A percentile compares a stretch with the other conserved stretches of the same genome.
These are phyloP conservation scores for Pichia sp. DNA, from an alignment of 1,139 yeast species.

Conservation along the genomic window DNA sequence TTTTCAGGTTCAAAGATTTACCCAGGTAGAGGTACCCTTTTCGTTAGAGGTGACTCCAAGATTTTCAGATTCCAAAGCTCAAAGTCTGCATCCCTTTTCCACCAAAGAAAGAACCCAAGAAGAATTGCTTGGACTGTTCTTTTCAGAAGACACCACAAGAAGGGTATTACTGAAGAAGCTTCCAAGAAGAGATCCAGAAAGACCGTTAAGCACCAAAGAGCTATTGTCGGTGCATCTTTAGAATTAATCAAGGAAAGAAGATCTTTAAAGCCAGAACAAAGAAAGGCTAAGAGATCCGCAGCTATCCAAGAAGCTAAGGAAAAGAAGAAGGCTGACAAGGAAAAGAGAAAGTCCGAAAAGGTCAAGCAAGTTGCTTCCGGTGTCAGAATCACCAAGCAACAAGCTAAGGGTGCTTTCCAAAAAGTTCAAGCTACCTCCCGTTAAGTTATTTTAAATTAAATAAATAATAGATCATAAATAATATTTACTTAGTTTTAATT, in stretches of 20 bases:
- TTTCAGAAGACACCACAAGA: slow-evolving; percentile 99
- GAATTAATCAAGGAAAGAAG: slow-evolving; percentile 98
- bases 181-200: slow-evolving; percentile 96
- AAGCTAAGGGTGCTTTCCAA: slow-evolving; percentile 92
- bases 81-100: slow-evolving; percentile 96
- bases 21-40: slow-evolving; percentile 99
- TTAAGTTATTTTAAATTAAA: slow-evolving; percentile 34
- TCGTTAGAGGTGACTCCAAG: slow-evolving; percentile 99
- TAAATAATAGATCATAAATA: neutral
- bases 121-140: slow-evolving; percentile 99
- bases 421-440: slow-evolving; percentile 96
- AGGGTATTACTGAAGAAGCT: slow-evolving; percentile 98
- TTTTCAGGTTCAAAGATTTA: slow-evolving; percentile 99
- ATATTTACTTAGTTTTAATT: neutral
- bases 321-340: slow-evolving; percentile 89
- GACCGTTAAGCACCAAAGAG: slow-evolving; percentile 98
- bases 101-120: slow-evolving; percentile 99
- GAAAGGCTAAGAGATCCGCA: slow-evolving; percentile 95
- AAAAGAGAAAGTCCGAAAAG: slow-evolving; percentile 90
- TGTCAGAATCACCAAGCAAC: slow-evolving; percentile 70
- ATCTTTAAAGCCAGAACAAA: slow-evolving; percentile 90
- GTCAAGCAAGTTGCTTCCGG: slow-evolving; percentile 76
- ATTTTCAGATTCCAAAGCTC: slow-evolving; percentile 99
- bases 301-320: slow-evolving; percentile 90
- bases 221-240: slow-evolving; percentile 98